Conservation (phyloP, 2,329 filamentous ascomycete genomes). For the Blastomyces gilchristii region DNA sequence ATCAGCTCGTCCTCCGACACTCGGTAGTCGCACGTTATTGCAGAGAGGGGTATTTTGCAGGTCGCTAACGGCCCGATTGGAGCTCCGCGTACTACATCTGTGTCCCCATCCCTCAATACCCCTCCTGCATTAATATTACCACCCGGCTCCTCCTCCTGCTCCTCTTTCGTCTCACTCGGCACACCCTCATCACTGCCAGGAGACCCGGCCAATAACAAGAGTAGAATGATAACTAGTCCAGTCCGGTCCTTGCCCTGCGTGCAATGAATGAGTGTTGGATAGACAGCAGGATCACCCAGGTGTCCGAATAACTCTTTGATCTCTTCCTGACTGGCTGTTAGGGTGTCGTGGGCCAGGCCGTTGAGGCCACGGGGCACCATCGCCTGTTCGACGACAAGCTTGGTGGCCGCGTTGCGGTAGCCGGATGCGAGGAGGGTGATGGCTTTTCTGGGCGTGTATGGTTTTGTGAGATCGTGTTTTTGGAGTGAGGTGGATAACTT, state of each 20-base stretch:
- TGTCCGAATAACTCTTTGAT: constrained; percentile 61
- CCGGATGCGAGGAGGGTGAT: constrained; percentile 54
- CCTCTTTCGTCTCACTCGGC: background rate
- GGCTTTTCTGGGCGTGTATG: constrained; percentile 41
- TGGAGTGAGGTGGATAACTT: background rate
- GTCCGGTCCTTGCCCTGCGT: constrained; percentile 84
- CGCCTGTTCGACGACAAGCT: constrained; percentile 57
- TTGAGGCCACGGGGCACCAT: constrained; percentile 63
- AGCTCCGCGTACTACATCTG: no score
- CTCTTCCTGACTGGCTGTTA: constrained; percentile 54
- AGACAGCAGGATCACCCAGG: constrained; percentile 44
- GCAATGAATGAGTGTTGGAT: constrained; percentile 67
- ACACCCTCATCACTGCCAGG: constrained; percentile 28
- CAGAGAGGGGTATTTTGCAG: constrained; percentile 40
- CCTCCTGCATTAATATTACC: background rate
- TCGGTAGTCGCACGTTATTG: constrained; percentile 62
- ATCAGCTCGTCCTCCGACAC: constrained; percentile 53
- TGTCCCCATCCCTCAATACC: no score
- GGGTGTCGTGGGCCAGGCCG: constrained; percentile 57
- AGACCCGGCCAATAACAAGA: constrained; percentile 47
- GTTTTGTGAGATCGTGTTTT: background rate
- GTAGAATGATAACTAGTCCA: constrained; percentile 58
- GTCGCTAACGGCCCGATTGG: no score
- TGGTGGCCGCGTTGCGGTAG: constrained; percentile 58
- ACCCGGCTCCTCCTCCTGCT: constrained; percentile 14